Conservation (phyloP, 2,329 filamentous ascomycete genomes). For the Penicillium capsulatum region DNA sequence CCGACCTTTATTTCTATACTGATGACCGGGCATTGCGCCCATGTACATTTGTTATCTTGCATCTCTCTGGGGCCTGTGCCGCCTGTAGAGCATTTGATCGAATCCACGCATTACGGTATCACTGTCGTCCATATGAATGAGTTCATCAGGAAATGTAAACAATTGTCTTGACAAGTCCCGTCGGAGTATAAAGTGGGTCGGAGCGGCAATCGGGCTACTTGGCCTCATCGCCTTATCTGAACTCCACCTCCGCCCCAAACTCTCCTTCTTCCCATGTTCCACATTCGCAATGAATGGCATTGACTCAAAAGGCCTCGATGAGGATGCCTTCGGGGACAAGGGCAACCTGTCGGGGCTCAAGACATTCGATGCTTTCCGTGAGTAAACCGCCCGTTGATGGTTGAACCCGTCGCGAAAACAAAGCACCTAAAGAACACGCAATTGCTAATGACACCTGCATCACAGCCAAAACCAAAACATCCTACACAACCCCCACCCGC, state of each 20-base stretch:
- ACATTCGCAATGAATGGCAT: conserved; percentile 69
- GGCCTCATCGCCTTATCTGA: conserved; percentile 28
- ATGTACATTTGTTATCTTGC: conserved; percentile 25
- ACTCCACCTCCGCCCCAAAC: conserved; percentile 19
- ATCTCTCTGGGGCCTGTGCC: conserved; percentile 16
- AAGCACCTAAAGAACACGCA: background rate
- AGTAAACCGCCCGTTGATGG: conserved; percentile 45
- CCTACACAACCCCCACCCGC: conserved; percentile 78
- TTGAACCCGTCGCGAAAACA: no score
- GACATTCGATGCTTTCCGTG: conserved; percentile 97
- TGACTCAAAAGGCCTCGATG: conserved; percentile 64
- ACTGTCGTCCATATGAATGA: no score
- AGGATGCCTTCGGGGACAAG: conserved; percentile 75
- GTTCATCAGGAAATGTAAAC: no score
- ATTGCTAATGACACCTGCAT: background rate
- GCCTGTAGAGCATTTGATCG: conserved; percentile 20
- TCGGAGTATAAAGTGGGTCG: conserved; percentile 10
- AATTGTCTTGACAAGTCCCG: no score
- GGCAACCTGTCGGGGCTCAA: conserved; percentile 57
- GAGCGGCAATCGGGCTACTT: conserved; percentile 23
- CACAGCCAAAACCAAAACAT: conserved; percentile 88
- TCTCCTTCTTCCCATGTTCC: conserved; percentile 22
- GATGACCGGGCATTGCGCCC: conserved; percentile 14
- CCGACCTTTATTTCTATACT: conserved; percentile 19
- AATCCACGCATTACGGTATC: conserved; percentile 10